Base-by-base conservation (phyloP, 23 red algal species). In the Pyropia haitanensis region DNA sequence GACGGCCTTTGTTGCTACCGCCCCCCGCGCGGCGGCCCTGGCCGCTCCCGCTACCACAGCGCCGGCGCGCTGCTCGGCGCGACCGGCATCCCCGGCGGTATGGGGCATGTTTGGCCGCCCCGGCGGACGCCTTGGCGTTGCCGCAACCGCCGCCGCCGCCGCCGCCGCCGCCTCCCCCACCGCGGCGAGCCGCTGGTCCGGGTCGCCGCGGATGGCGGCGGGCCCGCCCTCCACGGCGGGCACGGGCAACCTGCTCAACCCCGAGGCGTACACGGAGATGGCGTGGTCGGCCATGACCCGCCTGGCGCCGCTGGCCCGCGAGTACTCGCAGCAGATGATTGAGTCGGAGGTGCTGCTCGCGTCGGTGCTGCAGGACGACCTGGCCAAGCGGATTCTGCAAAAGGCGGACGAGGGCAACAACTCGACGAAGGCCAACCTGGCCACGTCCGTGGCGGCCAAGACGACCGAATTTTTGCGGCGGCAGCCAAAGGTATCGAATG, bases 231-330 rank as follows among this genome's bases (percentile, higher is more conserved):
- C 39, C 34, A 62, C 65, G 2, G 18, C 22, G 6, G 52, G 22
- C 17, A 32, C 30, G 10, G 79, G 70, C 17, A 79, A 78, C 21
- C 51, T 96, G 27, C 72, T 96, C 7, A 80, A 96, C 31, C 73
- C 92, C 2, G 80, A 88, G 32, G 59, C 61, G 10, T 96, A 96
- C 65, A 96, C 92, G 5, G 92, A 96, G 53, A 89, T 85, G 65
- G 83, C 92, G n/a, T 96, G 80, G 56, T 44, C 61, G n/a, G 84
- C 78, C 22, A 44, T 96, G 49, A 74, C 81, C 5, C 71, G 65
- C 46, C 58, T 88, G 14, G 63, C 81, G 46, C 19, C 52, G 16
- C 60, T 96, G 32, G 82, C 92, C 1, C 28, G 39, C 6, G 57
- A 74, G 9, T 61, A 82, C 63, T 54, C 55, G n/a, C 92, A 96